phyloP scores from a whole-genome alignment of 345 rosid species.

The Populus nigra region DNA sequence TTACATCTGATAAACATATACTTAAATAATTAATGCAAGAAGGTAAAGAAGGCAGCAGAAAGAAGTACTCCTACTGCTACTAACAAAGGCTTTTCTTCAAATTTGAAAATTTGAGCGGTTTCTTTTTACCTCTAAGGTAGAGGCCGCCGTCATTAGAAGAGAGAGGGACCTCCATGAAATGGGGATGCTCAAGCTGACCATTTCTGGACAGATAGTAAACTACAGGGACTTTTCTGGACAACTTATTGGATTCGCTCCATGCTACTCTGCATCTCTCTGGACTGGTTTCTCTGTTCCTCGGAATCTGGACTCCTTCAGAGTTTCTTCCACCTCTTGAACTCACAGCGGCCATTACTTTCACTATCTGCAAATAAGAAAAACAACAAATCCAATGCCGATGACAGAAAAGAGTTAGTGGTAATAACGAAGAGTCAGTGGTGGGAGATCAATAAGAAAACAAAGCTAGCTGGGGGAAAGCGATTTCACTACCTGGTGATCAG shows the following conservation, averaged over 20 bases:
- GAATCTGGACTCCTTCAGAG: slow-evolving; percentile 26
- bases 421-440: neutral
- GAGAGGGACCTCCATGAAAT: slow-evolving; percentile 89
- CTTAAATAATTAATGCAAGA: neutral
- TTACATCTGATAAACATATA: slow-evolving; percentile 58
- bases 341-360: slow-evolving; percentile 12
- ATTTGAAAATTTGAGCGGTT: neutral
- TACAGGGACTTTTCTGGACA: slow-evolving; percentile 60
- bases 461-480: neutral
- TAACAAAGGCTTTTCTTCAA: neutral
- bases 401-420: neutral
- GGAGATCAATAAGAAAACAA: neutral
- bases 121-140: slow-evolving; percentile 59
- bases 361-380: slow-evolving; percentile 11
- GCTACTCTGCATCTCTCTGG: slow-evolving; percentile 43
- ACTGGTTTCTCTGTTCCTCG: slow-evolving; percentile 38
- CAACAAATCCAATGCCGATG: neutral
- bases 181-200: slow-evolving; percentile 97
- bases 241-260: slow-evolving; percentile 48
- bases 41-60: neutral
- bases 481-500: neutral
- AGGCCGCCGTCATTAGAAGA: slow-evolving; percentile 68
- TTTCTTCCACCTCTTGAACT: slow-evolving; percentile 46
- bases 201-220: slow-evolving; percentile 79
- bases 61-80: neutral